Evolutionary conservation across 2,329 filamentous ascomycete species (phyloP).

Genomic region (Cytospora piceae): DNA sequence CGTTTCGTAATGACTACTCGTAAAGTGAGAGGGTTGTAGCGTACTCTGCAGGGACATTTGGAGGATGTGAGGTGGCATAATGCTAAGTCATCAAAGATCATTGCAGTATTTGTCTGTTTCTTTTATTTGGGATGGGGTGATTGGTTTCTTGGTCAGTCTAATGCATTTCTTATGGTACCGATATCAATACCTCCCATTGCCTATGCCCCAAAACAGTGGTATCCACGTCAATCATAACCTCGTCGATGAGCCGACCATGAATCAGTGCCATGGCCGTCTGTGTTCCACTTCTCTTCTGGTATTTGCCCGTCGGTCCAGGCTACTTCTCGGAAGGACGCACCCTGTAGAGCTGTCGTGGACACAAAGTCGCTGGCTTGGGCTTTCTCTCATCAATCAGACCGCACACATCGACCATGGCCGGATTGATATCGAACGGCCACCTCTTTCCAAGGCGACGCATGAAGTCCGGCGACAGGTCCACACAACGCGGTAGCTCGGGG

Average conservation of each 20-base stretch:
- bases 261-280: no score
- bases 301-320: background rate
- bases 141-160: background rate
- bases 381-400: background rate
- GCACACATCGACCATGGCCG: background rate
- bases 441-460: background rate
- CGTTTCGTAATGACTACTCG: background rate
- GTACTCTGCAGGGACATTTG: background rate
- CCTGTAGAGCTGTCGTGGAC: background rate
- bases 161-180: background rate
- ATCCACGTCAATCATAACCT: background rate
- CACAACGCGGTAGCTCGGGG: background rate
- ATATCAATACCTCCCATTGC: background rate
- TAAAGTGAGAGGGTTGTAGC: background rate
- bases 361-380: background rate
- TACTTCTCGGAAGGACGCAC: background rate
- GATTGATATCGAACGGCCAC: background rate
- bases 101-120: background rate
- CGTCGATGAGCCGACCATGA: background rate
- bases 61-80: background rate
- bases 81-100: background rate
- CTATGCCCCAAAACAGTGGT: background rate
- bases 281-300: no score
- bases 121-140: background rate
- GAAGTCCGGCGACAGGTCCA: background rate